These are phyloP conservation scores for Arthrobotrys megalospora DNA, from an alignment of 2,329 filamentous ascomycete species.

Conservation along the genomic window DNA sequence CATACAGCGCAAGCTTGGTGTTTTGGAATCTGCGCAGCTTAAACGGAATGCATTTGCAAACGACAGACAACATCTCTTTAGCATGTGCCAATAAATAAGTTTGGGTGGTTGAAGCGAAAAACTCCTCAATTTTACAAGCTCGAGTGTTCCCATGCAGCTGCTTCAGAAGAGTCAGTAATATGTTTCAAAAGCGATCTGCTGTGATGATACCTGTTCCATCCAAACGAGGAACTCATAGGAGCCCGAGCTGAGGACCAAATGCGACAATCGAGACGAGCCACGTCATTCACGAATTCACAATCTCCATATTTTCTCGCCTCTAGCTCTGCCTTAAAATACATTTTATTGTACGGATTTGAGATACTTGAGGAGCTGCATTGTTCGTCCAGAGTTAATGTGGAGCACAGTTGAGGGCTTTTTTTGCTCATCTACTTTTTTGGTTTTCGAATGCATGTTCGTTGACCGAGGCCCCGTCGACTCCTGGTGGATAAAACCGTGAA, in stretches of 20 bases:
- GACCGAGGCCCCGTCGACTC: conserved; percentile 41
- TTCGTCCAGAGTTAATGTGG: conserved; percentile 48
- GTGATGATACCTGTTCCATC: conserved; percentile 56
- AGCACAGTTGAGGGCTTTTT: conserved; percentile 58
- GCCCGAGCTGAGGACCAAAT: conserved; percentile 39
- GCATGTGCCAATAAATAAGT: conserved; percentile 40
- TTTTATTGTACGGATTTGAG: conserved; percentile 23
- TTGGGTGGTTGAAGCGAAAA: conserved; percentile 50
- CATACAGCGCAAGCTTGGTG: conserved; percentile 40
- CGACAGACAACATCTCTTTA: conserved; percentile 38
- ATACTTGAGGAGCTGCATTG: conserved; percentile 42
- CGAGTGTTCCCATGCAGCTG: conserved; percentile 45
- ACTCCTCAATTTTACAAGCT: conserved; percentile 23
- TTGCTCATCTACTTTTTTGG: conserved; percentile 24
- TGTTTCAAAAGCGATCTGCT: conserved; percentile 60
- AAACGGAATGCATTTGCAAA: conserved; percentile 43
- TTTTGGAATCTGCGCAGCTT: conserved; percentile 53
- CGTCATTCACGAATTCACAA: conserved; percentile 48
- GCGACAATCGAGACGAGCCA: conserved; percentile 34
- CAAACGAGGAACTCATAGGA: conserved; percentile 20
- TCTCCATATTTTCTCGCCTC: conserved; percentile 18
- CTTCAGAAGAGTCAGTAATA: conserved; percentile 52
- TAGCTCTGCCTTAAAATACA: conserved; percentile 16
- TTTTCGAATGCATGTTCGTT: conserved; percentile 41
- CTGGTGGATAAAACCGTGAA: conserved; percentile 54